Base-by-base conservation (phyloP, 768 basidiomycete species). In the Boletus subparvulus region DNA sequence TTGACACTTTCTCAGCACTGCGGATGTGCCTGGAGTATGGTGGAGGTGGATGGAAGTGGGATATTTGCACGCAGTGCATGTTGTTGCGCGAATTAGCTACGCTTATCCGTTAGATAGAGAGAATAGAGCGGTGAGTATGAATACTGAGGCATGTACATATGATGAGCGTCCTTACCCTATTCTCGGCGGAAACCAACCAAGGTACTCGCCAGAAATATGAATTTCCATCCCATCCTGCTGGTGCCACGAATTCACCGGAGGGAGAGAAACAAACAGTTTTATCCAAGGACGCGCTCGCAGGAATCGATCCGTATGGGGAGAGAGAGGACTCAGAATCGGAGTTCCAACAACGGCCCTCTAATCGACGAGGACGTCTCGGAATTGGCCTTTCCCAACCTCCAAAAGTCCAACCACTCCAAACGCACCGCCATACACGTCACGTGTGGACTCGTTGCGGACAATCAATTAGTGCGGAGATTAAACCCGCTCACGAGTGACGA, bases 231-330 rank as follows among this genome's bases (percentile, higher is more conserved):
- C 13, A 13, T 32, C 19, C 32, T 14, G 12, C n/a, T 2, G 46
- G 21, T 11, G 8, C 32, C 12, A 47, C 21, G 21, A 21, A 21
- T 21, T 21, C 21, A 21, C 21, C 21, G 2, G 21, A 21, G 21
- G 21, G 21, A 14, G 59, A 59, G 35, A 59, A 55, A 50, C 44
- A 33, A 7, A 59, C 17, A 3, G 58, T 59, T 9, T 17, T 4
- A 47, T 59, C 48, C 1, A 1, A 0, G 3, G 57, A 48, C 21
- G 21, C 21, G 21, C 21, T 21, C 21, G 21, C 21, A 21, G 2
- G 21, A 2, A 21, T 21, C 21, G 21, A 21, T 21, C 21, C 21
- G 2, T 21, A 1, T 21, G 21, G 21, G 21, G 47, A 36, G 24
- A 49, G 39, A 21, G 47, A 49, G 24, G n/a, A n/a, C n/a, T n/a